phyloP scores from a whole-genome alignment of 768 basidiomycete species.

The Gymnopilus dilepis region DNA sequence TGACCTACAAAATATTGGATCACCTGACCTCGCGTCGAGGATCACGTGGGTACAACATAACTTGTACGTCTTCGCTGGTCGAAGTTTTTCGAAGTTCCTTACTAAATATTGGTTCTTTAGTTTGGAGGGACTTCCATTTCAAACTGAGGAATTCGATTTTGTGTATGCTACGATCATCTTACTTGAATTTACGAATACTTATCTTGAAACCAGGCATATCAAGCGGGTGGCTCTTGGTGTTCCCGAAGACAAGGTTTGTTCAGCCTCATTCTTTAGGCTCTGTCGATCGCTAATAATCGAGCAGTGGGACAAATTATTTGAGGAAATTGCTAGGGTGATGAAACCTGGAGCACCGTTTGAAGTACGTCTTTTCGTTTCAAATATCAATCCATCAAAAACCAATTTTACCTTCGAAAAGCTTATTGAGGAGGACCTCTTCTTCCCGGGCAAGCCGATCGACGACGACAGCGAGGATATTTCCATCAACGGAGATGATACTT shows the following conservation, averaged over 20 bases:
- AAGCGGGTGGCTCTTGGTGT: constrained; percentile 77
- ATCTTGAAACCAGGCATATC: constrained; percentile 52
- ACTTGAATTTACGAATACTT: constrained; percentile 3
- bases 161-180: constrained; percentile 54
- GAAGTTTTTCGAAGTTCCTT: not conserved
- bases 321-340: constrained; percentile 74
- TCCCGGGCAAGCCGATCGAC: constrained; percentile 59
- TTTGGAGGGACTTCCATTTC: constrained; percentile 72
- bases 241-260: constrained; percentile 71
- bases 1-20: constrained; percentile 64
- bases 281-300: not conserved
- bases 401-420: constrained; percentile 42
- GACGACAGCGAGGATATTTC: constrained; percentile 39
- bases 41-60: constrained; percentile 78
- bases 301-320: constrained; percentile 74
- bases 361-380: constrained; percentile 42
- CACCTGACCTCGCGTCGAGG: constrained; percentile 58
- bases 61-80: constrained; percentile 53
- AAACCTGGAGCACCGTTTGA: constrained; percentile 77
- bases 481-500: constrained; percentile 28
- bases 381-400: not conserved
- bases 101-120: constrained; percentile 38
- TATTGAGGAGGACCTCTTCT: constrained; percentile 77
- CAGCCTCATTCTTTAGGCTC: not conserved
- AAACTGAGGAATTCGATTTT: constrained; percentile 76